These are phyloP conservation scores for Cornus suecica DNA, from an alignment of 148 eudicot species.

Conservation along the genomic window DNA sequence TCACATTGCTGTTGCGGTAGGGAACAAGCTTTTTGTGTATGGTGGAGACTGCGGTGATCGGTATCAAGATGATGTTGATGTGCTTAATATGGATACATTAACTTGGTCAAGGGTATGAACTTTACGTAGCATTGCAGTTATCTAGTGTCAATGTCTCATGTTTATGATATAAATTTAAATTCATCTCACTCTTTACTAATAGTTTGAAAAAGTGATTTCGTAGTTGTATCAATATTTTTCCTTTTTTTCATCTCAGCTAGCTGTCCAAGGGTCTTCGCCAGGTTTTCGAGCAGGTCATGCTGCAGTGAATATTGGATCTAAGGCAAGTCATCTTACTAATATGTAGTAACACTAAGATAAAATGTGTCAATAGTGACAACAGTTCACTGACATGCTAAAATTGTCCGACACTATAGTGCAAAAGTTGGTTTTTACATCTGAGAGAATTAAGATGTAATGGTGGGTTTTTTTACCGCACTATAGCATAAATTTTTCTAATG, in stretches of 20 bases:
- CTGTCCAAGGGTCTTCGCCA: slow-evolving; percentile 57
- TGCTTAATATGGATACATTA: slow-evolving; percentile 57
- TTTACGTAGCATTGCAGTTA: neutral
- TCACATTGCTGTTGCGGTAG: slow-evolving; percentile 61
- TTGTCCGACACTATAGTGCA: too few species aligned
- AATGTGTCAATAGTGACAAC: too few species aligned
- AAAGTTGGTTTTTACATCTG: too few species aligned
- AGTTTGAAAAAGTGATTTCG: neutral
- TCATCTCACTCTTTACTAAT: neutral
- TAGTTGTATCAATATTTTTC: too few species aligned
- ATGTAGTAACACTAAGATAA: too few species aligned
- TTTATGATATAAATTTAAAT: too few species aligned
- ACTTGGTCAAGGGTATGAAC: slow-evolving; percentile 71
- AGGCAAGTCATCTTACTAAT: slow-evolving; percentile 41
- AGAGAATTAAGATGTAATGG: too few species aligned
- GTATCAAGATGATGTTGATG: slow-evolving; percentile 67
- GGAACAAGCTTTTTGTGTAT: slow-evolving; percentile 53
- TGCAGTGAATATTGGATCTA: slow-evolving; percentile 59
- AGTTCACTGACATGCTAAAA: too few species aligned
- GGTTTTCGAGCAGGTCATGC: slow-evolving; percentile 92
- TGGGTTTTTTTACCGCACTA: too few species aligned
- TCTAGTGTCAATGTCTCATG: neutral
- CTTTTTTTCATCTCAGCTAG: slow-evolving; percentile 34
- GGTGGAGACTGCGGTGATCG: slow-evolving; percentile 95
- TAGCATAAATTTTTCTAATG: too few species aligned